Percentiles rank a stretch among this genome's conserved stretches.
phyloP scores from a whole-genome alignment of 2,329 filamentous ascomycete genomes.

The Chaetomiaceae sp. region DNA sequence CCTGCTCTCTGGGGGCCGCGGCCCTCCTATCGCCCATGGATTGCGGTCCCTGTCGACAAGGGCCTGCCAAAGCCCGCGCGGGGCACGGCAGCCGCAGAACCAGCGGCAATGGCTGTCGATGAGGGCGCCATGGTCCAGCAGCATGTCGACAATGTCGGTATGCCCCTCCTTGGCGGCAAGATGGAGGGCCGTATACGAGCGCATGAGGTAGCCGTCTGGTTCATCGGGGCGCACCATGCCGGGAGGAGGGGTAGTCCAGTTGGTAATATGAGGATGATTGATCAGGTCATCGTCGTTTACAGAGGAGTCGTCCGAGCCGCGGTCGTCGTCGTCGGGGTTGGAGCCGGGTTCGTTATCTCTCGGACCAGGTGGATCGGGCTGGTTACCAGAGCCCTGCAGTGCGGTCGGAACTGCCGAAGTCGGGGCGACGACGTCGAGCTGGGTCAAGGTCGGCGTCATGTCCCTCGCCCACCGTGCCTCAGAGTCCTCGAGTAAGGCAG shows the following conservation, averaged over 20 bases:
- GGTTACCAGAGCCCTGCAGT: neutral
- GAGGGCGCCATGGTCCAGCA: slow-evolving; percentile 20
- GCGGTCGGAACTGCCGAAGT: neutral
- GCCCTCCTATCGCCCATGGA: too few relatives aligned
- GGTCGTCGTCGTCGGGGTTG: too few relatives aligned
- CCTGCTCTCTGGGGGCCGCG: neutral
- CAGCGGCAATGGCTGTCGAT: slow-evolving; percentile 9
- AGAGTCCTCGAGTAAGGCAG: too few relatives aligned
- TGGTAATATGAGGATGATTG: too few relatives aligned
- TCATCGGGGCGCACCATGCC: too few relatives aligned
- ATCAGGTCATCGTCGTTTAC: too few relatives aligned
- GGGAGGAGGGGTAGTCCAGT: too few relatives aligned
- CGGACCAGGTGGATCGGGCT: neutral
- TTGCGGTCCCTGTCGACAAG: neutral
- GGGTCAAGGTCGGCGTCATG: neutral
- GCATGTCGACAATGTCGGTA: slow-evolving; percentile 11
- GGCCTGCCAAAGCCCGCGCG: neutral
- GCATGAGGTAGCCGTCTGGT: neutral
- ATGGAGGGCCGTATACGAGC: slow-evolving; percentile 17
- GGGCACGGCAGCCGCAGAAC: slow-evolving; percentile 15
- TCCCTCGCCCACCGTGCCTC: neutral
- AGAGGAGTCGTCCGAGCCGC: too few relatives aligned
- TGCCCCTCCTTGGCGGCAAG: slow-evolving; percentile 22
- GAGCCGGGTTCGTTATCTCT: too few relatives aligned
- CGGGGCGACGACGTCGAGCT: slow-evolving; percentile 5